Conservation (phyloP, 1,139 yeast genomes). For the Waltiozyma sp. region DNA sequence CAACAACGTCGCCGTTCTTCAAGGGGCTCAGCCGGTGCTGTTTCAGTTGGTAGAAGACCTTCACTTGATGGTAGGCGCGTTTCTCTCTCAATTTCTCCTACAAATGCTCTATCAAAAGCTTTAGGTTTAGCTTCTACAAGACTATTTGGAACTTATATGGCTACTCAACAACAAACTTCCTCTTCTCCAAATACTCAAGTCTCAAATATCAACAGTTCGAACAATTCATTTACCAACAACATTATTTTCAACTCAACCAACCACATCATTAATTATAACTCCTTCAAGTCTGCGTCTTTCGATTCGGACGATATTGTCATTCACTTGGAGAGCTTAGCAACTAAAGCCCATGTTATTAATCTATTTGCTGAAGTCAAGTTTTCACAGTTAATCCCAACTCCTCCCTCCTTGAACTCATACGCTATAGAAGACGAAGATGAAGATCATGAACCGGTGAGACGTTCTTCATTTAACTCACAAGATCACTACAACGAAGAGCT, state of each 20-base stretch:
- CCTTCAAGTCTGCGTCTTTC: slow-evolving; percentile 22
- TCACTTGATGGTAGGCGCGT: slow-evolving; percentile 48
- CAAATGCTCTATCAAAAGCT: slow-evolving; percentile 82
- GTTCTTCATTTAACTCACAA: neutral
- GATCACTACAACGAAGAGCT: slow-evolving; percentile 33
- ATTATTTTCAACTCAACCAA: slow-evolving; percentile 20
- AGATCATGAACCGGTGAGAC: slow-evolving; percentile 15
- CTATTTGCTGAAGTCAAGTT: slow-evolving; percentile 88
- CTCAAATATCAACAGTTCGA: slow-evolving; percentile 11
- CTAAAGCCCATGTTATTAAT: slow-evolving; percentile 82
- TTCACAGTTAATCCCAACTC: slow-evolving; percentile 69
- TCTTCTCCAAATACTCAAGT: slow-evolving; percentile 2
- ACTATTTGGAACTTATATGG: slow-evolving; percentile 46
- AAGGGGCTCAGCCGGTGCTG: slow-evolving; percentile 25
- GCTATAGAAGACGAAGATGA: slow-evolving; percentile 24
- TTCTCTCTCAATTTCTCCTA: slow-evolving; percentile 69
- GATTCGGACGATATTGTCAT: slow-evolving; percentile 33
- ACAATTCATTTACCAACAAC: slow-evolving; percentile 19
- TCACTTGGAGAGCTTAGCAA: slow-evolving; percentile 65
- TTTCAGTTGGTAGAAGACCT: slow-evolving; percentile 22
- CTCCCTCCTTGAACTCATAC: slow-evolving; percentile 39
- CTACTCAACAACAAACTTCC: slow-evolving; percentile 1
- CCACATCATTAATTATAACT: slow-evolving; percentile 18
- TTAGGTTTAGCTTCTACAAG: slow-evolving; percentile 81
- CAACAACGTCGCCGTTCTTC: slow-evolving; percentile 21